These are phyloP conservation scores for Mycocentrospora acerina DNA, from an alignment of 2,329 filamentous ascomycete genomes.

Conservation along the genomic window DNA sequence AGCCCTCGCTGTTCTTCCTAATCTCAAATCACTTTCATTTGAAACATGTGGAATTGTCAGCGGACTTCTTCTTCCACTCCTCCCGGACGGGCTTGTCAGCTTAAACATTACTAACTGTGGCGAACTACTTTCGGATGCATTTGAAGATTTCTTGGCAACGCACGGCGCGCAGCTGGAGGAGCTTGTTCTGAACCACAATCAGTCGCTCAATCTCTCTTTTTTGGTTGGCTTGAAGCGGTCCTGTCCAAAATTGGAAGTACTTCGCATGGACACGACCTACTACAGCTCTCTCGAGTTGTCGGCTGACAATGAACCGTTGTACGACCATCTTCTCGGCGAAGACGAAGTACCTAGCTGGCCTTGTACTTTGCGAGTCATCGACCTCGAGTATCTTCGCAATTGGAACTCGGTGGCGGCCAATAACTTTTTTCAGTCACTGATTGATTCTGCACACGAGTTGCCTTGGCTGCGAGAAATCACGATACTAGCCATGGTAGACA, in stretches of 20 bases:
- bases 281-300: conserved; percentile 69
- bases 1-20: conserved; percentile 59
- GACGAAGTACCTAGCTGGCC: conserved; percentile 79
- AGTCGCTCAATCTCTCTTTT: conserved; percentile 74
- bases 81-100: conserved; percentile 66
- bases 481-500: conserved; percentile 72
- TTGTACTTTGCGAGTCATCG: conserved; percentile 65
- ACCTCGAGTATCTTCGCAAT: conserved; percentile 75
- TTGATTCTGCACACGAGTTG: conserved; percentile 68
- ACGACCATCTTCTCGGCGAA: conserved; percentile 64
- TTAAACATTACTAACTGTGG: conserved; percentile 80
- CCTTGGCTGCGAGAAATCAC: conserved; percentile 68
- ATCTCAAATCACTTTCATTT: conserved; percentile 68
- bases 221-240: conserved; percentile 63
- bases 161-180: conserved; percentile 68
- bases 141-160: conserved; percentile 65
- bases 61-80: conserved; percentile 63
- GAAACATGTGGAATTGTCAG: conserved; percentile 74
- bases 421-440: conserved; percentile 76
- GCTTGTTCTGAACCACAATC: conserved; percentile 75
- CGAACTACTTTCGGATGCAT: conserved; percentile 66
- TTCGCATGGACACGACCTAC: conserved; percentile 79
- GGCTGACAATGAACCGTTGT: conserved; percentile 73
- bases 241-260: conserved; percentile 69
- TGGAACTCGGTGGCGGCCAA: conserved; percentile 71